Base-by-base conservation (phyloP, 306 rosid genomes). In the Albizia julibrissin region DNA sequence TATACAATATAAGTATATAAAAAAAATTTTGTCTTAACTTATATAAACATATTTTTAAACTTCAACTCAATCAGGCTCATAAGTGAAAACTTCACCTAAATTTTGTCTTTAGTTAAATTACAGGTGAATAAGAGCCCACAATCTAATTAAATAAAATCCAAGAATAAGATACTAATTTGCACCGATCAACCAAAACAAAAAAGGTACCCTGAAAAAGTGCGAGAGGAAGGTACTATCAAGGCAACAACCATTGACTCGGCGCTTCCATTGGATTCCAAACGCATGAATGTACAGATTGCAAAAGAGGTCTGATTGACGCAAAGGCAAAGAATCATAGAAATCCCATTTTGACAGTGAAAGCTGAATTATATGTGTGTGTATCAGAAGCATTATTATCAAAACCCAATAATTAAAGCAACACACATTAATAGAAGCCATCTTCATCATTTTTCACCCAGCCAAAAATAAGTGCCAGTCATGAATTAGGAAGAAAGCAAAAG, bases 211-310 rank as follows among this genome's bases (percentile, higher is more conserved):
- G 49, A n/a, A 39, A 69, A 69, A 69, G 73, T 10, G 26, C 0
- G 3, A 10, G 14, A 19, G 49, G 43, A 69, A 69, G 47, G 73
- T 69, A 69, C 50, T 39, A 21, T 37, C 73, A 69, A 69, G 29
- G 73, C 49, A 39, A 69, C 73, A 8, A 39, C 73, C 73, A 21
- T 69, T 69, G 73, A 69, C 73, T 37, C 49, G 29, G 26, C 12
- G 26, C 31, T 69, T 79, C 80, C 89, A 18, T 89, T 83, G 93
- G 93, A 88, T 90, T 87, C 97, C 89, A 85, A 77, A 69, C 49
- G 50, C 50, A 39, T 69, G 27, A 9, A 46, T 46, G 50, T 39
- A 69, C 29, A 69, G 50, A 21, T 12, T 22, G 73, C 47, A 68
- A 68, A 68, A 68, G 73, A 21, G 49, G 21, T 68, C 49, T 68